Base-by-base conservation (phyloP, 306 rosid species). In the Cicer pinnatifidum region DNA sequence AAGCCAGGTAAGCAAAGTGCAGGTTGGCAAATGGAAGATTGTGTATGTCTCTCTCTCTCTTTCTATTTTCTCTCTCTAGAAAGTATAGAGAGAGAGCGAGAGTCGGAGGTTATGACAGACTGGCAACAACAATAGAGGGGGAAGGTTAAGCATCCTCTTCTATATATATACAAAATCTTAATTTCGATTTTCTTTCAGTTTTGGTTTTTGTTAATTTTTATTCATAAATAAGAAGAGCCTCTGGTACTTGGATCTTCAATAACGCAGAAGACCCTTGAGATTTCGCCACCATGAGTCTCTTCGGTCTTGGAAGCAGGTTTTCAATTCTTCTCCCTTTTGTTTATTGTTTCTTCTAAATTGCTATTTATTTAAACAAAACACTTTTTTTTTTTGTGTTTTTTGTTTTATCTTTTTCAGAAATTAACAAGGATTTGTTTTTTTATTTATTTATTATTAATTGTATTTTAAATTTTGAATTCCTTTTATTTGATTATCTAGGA, bases 221-320 rank as follows among this genome's bases (percentile, higher is more conserved):
- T 28, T 28, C 35, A 28, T 28, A 28, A 28, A 61, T 69, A 41
- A 19, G 44, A 75, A 69, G 61, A 50, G 48, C 84, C 80, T 76
- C 80, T 40, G 61, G 44, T 59, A 19, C 76, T 80, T 80, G 72
- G 81, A 76, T 84, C 89, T 77, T 89, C 85, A 66, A 63, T 64
- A 81, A 79, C 40, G 75, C 59, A 57, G 35, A 70, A 70, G 78
- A 78, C 83, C 39, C 81, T 81, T 84, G 19, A 79, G 71, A 78
- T 75, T 78, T 67, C 40, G 41, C 7, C 85, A 43, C 85, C 84
- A 91, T 92, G 96, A 92, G 96, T 86, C 93, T 92, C 83, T 92
- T 92, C 82, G 97, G 96, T 72, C 87, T 92, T n/a, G 96, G 97
- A 85, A 89, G 89, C 96, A 92, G 96, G 97, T 87, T 3, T 2